phyloP scores from a whole-genome alignment of 2,329 filamentous ascomycete genomes.

The Fusarium lateritium region DNA sequence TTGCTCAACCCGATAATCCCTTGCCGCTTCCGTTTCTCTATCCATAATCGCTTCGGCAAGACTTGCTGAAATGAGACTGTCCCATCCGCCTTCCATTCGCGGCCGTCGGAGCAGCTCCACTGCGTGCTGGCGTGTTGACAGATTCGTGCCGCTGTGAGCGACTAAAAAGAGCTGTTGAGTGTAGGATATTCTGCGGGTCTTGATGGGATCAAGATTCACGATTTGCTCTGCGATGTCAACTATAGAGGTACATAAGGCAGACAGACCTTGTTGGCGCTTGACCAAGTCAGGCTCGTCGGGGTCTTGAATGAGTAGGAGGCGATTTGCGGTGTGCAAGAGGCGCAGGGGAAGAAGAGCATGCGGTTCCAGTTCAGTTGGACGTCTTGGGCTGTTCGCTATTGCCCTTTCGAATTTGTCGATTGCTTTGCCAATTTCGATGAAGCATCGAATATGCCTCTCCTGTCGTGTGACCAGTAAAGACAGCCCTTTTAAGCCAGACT shows the following conservation, averaged over 20 bases:
- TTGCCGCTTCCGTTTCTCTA: constrained; percentile 8
- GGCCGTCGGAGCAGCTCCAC: background rate
- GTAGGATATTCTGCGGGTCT: too few species aligned
- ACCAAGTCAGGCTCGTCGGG: constrained; percentile 11
- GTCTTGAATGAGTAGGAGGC: constrained; percentile 18
- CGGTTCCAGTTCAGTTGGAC: background rate
- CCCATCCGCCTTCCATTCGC: constrained; percentile 12
- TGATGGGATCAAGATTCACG: too few species aligned
- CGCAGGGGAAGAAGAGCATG: constrained; percentile 10
- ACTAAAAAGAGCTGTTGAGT: constrained; percentile 1
- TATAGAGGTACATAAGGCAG: background rate
- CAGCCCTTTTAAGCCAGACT: background rate
- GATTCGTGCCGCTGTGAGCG: constrained; percentile 3
- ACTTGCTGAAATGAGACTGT: constrained; percentile 19
- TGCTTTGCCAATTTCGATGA: constrained; percentile 11
- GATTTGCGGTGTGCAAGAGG: background rate
- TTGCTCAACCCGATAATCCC: constrained; percentile 1
- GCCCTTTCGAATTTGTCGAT: background rate
- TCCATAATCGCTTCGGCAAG: constrained; percentile 20
- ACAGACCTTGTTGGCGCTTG: background rate
- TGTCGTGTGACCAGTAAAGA: constrained; percentile 2
- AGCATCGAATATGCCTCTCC: constrained; percentile 5
- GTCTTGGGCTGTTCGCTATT: background rate
- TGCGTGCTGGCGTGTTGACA: background rate
- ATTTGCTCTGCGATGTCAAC: background rate